Conservation (phyloP, 208 protist genomes). For the Trypanosoma scelopori region DNA sequence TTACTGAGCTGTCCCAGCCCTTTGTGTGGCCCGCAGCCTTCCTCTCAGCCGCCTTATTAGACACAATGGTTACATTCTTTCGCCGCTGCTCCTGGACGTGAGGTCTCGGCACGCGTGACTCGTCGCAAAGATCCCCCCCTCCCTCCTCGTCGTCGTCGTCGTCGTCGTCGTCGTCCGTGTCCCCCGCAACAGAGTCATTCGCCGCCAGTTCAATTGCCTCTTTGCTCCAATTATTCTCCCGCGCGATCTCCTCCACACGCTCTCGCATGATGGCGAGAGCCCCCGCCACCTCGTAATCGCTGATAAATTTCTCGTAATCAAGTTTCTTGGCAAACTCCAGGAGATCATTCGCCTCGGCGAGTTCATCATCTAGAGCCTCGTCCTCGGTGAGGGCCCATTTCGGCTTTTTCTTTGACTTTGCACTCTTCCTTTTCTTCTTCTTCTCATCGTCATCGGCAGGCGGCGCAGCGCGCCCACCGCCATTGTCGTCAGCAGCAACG, state of each 20-base stretch:
- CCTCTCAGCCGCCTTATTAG: constrained; percentile 23
- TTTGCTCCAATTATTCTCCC: constrained; percentile 71
- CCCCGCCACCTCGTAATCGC: constrained; percentile 88
- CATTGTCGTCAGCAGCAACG: no score
- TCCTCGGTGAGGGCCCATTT: constrained; percentile 93
- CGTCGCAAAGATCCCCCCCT: not conserved
- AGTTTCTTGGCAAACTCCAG: constrained; percentile 86
- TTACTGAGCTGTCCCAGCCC: constrained; percentile 39
- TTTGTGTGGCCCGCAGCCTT: constrained; percentile 43
- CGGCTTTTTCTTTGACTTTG: constrained; percentile 56
- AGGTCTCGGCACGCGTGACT: no score
- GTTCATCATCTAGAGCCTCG: constrained; percentile 85
- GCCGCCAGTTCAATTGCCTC: constrained; percentile 61
- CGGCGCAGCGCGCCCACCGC: not conserved
- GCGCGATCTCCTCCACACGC: constrained; percentile 78
- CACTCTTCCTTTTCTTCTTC: constrained; percentile 30
- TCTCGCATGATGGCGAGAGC: constrained; percentile 89
- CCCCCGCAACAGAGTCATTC: constrained; percentile 29
- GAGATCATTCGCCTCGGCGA: constrained; percentile 63
- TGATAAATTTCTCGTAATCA: constrained; percentile 90
- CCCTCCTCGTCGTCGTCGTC: constrained; percentile 29
- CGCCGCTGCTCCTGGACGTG: no score
- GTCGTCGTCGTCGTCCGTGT: constrained; percentile 40
- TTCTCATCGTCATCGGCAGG: constrained; percentile 19
- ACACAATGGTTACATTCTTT: no score